A percentile compares a stretch with the other conserved stretches of the same genome.
These are phyloP conservation scores for Ceratocystis variospora DNA, from an alignment of 2,329 filamentous ascomycete species.

Conservation along the genomic window DNA sequence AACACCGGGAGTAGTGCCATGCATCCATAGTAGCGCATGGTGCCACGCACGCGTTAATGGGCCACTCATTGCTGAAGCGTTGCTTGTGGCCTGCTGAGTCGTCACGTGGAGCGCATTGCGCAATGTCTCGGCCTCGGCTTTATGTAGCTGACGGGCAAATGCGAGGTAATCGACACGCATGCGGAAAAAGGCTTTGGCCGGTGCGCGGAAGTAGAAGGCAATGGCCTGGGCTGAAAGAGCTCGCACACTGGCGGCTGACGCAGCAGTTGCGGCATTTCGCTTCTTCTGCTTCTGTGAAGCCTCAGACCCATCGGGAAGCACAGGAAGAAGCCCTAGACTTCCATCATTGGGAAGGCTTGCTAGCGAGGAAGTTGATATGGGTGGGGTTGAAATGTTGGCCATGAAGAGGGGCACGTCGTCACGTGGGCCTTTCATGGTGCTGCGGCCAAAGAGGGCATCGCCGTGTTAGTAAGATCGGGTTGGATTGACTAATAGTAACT, in stretches of 20 bases:
- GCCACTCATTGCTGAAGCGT: background rate
- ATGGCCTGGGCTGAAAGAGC: slow-evolving; percentile 72
- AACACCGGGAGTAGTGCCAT: slow-evolving; percentile 55
- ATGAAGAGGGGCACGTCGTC: slow-evolving; percentile 1
- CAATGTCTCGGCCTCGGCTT: slow-evolving; percentile 21
- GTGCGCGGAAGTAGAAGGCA: slow-evolving; percentile 82
- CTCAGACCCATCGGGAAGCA: slow-evolving; percentile 31
- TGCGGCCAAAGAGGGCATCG: background rate
- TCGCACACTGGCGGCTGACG: slow-evolving; percentile 73
- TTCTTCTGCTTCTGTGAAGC: slow-evolving; percentile 28
- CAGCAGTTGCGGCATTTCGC: slow-evolving; percentile 47
- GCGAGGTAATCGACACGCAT: slow-evolving; percentile 72
- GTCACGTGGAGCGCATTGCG: slow-evolving; percentile 23
- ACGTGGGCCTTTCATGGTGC: slow-evolving; percentile 6
- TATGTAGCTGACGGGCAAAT: slow-evolving; percentile 33
- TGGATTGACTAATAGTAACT: background rate
- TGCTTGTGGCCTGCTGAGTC: background rate
- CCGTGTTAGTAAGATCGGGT: background rate
- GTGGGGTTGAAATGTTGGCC: background rate
- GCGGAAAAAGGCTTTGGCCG: slow-evolving; percentile 84
- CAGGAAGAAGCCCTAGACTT: slow-evolving; percentile 34
- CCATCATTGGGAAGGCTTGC: slow-evolving; percentile 22
- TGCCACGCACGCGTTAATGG: background rate
- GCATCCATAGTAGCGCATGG: slow-evolving; percentile 37
- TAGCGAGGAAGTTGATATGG: background rate